A percentile compares a stretch with the other conserved stretches of the same genome.
Conservation (phyloP, 768 basidiomycete species). For the Trametes maxima region DNA sequence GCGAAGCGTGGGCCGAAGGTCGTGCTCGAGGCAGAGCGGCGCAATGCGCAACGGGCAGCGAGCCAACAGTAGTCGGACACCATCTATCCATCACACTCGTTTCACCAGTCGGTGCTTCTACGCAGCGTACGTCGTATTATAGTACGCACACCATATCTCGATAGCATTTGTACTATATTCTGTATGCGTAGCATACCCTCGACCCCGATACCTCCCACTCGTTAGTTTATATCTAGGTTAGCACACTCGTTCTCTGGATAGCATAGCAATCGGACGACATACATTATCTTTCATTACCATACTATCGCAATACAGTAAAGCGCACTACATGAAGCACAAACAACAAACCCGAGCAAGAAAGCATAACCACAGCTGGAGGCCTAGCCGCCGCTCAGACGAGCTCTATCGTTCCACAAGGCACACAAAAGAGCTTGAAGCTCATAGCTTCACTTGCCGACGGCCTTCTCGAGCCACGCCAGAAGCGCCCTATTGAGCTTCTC, state of each 20-base stretch:
- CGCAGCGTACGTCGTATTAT: background rate
- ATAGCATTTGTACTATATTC: background rate
- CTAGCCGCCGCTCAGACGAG: background rate
- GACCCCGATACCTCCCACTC: background rate
- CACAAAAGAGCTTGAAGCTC: background rate
- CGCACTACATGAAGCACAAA: background rate
- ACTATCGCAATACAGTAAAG: background rate
- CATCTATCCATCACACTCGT: background rate
- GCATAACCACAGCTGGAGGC: background rate
- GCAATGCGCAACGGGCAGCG: conserved; percentile 13
- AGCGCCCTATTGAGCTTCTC: conserved; percentile 41
- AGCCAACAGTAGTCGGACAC: background rate
- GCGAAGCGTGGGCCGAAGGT: conserved; percentile 74
- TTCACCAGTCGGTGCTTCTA: background rate
- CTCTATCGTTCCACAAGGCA: no score
- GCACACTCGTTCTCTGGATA: background rate
- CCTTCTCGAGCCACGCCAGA: conserved; percentile 34
- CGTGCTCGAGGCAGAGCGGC: conserved; percentile 52
- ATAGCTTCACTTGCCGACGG: conserved; percentile 6
- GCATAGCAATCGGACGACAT: background rate
- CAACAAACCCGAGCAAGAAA: background rate
- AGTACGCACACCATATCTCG: background rate
- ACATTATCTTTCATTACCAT: background rate
- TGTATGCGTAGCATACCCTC: background rate
- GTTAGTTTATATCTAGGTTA: background rate